Base-by-base conservation (phyloP, 352 stramenopile genomes). In the Phytopythium kandeliae region DNA sequence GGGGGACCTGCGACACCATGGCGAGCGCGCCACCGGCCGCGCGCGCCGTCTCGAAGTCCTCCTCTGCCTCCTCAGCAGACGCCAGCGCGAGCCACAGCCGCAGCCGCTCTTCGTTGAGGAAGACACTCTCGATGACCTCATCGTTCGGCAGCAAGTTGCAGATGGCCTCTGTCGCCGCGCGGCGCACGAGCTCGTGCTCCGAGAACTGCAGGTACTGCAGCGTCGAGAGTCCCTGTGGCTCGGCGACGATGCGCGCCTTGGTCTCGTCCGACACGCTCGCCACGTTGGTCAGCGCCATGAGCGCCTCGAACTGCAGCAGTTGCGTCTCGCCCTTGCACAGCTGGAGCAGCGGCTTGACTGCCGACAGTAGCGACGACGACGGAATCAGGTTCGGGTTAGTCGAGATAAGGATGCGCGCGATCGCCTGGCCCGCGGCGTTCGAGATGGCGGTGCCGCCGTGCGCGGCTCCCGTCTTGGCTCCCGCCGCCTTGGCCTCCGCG, bases 241-340 rank as follows among this genome's bases (percentile, higher is more conserved):
- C 75, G 0, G 52, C 59, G 0, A 91, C 63, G 22, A 89, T 90
- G 10, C 87, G 81, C 46, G 96, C 86, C 71, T 98, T 98, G 30
- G 95, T 98, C 55, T 97, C 88, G 8, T 97, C 78, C 25, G 87
- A 96, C 19, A 96, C 85, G 19, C 82, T 94, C 33, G 89, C 92
- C 15, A 99, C 87, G 59, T 99, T 99, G 1, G 96, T 99, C 10
- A 99, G 72, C 17, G 96, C 90, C 74, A 99, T 85, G n/a, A 99
- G 72, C 21, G 93, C 91, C 65, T 99, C 84, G 24, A 96, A 96
- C 59, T 95, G 78, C 31, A 92, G 56, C 46, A 96, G 51, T 48
- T 93, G 81, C 53, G 92, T 94, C 47, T 98, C 97, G 15, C 98
- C 86, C 59, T 97, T 96, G 52, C 96, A 96, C 49, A 99, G 55